Percentiles rank a stretch among this genome's conserved stretches.
Evolutionary conservation across 73 alveolate species (phyloP).

Genomic region (Uronychia binucleata): DNA sequence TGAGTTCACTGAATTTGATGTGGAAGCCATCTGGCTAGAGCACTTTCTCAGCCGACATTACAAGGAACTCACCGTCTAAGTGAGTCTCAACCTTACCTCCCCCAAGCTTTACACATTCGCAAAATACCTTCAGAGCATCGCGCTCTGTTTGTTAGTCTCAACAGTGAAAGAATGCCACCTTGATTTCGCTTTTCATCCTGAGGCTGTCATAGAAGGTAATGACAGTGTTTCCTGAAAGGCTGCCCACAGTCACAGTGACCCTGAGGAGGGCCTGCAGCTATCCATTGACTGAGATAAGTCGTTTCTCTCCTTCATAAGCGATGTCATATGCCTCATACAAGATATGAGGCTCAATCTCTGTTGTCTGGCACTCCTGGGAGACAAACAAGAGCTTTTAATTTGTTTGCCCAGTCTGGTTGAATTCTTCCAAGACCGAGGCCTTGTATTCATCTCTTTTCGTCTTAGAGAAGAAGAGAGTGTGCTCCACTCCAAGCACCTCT

Average conservation of each 20-base stretch:
- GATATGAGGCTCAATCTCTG: background rate
- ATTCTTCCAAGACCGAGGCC: background rate
- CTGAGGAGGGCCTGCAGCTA: background rate
- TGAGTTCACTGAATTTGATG: conserved; percentile 26
- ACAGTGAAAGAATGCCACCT: background rate
- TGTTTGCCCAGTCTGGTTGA: background rate
- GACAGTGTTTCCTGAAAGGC: background rate
- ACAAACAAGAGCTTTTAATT: too few relatives aligned
- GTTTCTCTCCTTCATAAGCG: background rate
- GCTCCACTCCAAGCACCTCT: background rate
- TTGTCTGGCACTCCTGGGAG: background rate
- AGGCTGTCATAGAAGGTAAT: background rate
- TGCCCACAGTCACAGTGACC: background rate
- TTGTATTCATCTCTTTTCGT: background rate
- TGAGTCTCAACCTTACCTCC: background rate
- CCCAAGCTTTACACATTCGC: background rate
- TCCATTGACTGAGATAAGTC: background rate
- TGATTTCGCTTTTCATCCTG: background rate
- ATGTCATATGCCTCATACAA: conserved; percentile 3
- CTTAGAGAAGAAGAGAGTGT: background rate
- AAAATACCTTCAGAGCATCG: background rate
- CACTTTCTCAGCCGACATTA: background rate
- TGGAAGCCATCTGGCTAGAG: conserved; percentile 19
- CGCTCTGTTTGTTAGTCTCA: background rate
- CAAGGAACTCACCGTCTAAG: background rate